Base-by-base conservation (phyloP, 2,329 filamentous ascomycete genomes). In the Aspergillus pseudoviridinutans region DNA sequence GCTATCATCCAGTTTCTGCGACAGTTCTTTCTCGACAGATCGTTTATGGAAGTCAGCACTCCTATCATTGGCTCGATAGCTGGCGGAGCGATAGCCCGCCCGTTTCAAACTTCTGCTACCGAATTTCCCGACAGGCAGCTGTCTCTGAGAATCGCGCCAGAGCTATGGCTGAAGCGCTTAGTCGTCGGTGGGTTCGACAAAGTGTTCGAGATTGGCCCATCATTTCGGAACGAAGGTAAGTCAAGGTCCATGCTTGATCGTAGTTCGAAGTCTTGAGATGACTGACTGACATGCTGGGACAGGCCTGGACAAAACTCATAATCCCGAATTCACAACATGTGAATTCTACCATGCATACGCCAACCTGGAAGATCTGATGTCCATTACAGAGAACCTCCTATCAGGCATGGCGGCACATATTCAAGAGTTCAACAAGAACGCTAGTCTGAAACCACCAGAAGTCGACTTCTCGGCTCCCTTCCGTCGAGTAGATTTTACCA, bases 301-400 rank as follows among this genome's bases (percentile, higher is more conserved):
- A 79, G 82, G 83, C 1, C 74, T 96, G 38, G 92, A 97, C 72
- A 84, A 84, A 29, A 96, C 91, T 0, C 94, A 99, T 72, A 99
- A 99, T 70, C 93, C 94, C 0, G 94, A 99, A 71, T 99, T 97
- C 76, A 94, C 90, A 49, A 97, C 91, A 59, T 97, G 93, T 79
- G 94, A 99, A 76, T 97, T 96, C 76, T 99, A 99, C 76, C 87
- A 89, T 60, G 88, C 92, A 2, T 95, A 92, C 68, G 86, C 88
- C 59, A 89, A 88, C 62, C 82, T 97, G 0, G 78, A 86, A 38
- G 84, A 90, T 46, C 78, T 97, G 52, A 92, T 96, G 68, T 71
- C 74, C 22, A 84, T 87, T 70, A 97, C 93, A 0, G 89, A 94
- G 71, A 78, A 81, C 14, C 75, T 97, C 50, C 75, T 97, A 32